Evolutionary conservation across 2,329 filamentous ascomycete species (phyloP), one percentile per base, ranked within the genome.

Genomic region (Nemania sp.): DNA sequence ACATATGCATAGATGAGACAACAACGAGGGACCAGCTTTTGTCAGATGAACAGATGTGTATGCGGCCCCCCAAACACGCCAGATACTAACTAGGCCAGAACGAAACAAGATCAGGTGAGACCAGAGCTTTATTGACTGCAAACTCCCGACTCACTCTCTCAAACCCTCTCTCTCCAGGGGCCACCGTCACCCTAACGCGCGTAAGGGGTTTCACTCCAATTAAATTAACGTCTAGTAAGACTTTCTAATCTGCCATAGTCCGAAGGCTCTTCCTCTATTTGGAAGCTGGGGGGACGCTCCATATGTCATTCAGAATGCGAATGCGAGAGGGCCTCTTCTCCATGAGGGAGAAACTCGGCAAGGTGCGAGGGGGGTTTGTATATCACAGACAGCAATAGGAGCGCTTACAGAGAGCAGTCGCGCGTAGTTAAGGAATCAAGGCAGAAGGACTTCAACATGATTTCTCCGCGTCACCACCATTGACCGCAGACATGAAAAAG

Each of bases 1-100:
- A 29, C 20, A 17, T 51, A 62, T 39, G 40, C 40, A 50, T 37
- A 18, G n/a, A 40, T 53, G 59, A 64, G 59, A 64, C 54, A 62
- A 35, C 25, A n/a, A n/a, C 12, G 21, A 49, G 20, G 32, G 45
- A 32, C 54, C 20, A 48, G 46, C 7, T 25, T 29, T 29, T 29
- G 25, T 3, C 25, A 29, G 25, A 29, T 43, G 34, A 32, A 10
- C 12, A 43, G 51, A 42, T n/a, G 39, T 51, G n/a, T 46, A 48
- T 32, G 42, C 47, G 35, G 48, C 46, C 32, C 39, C 20, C 48
- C 11, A 37, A 42, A 17, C 42, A 46, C 40, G 20, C 29, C 12
- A 61, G 50, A 51, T 21, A 37, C 12, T n/a, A n/a, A 29, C 53
- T 40, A 45, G 37, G 46, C 39, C 43, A 54, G 54, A 63, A 52